Percentiles rank a stretch among this genome's conserved stretches.
These are phyloP conservation scores for Penstemon davidsonii DNA, from an alignment of 257 asterid genomes.

Conservation along the genomic window DNA sequence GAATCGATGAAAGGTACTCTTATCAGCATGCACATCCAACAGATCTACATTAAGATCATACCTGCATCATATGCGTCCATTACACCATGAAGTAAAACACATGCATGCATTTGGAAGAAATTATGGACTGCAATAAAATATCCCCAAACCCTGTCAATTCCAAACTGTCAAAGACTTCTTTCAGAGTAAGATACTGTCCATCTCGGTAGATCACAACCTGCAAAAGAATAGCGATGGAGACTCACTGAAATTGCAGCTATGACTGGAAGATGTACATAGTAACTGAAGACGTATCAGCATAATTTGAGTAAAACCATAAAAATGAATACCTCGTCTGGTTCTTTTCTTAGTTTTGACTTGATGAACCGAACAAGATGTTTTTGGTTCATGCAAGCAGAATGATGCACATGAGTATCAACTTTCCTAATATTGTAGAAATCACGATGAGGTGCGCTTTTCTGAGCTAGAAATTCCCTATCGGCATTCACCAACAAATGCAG, in stretches of 20 bases:
- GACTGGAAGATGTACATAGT: constrained; percentile 5
- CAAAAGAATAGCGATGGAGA: constrained; percentile 21
- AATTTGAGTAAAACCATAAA: constrained; percentile 25
- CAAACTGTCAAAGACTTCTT: constrained; percentile 95
- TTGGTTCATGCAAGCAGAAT: constrained; percentile 98
- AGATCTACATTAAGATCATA: constrained; percentile 89
- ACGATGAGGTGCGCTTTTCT: constrained; percentile 95
- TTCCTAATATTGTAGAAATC: constrained; percentile 90
- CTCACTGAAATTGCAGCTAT: constrained; percentile 11
- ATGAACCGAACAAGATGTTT: constrained; percentile 91
- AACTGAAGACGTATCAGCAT: constrained; percentile 12
- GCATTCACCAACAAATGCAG: constrained; percentile 84
- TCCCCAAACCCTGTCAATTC: constrained; percentile 88
- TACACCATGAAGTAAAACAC: constrained; percentile 11
- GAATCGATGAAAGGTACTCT: constrained; percentile 94
- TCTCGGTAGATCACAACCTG: constrained; percentile 94
- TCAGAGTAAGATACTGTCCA: constrained; percentile 86
- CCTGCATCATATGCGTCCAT: constrained; percentile 43
- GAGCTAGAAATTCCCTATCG: constrained; percentile 84
- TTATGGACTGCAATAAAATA: constrained; percentile 13
- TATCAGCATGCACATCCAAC: constrained; percentile 94
- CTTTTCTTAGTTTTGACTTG: constrained; percentile 78
- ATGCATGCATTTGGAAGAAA: not conserved
- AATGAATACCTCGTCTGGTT: constrained; percentile 85
- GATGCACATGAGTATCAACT: constrained; percentile 94